Evolutionary conservation across 2,329 filamentous ascomycete genomes (phyloP).

Genomic region (Coniochaeta sp.): DNA sequence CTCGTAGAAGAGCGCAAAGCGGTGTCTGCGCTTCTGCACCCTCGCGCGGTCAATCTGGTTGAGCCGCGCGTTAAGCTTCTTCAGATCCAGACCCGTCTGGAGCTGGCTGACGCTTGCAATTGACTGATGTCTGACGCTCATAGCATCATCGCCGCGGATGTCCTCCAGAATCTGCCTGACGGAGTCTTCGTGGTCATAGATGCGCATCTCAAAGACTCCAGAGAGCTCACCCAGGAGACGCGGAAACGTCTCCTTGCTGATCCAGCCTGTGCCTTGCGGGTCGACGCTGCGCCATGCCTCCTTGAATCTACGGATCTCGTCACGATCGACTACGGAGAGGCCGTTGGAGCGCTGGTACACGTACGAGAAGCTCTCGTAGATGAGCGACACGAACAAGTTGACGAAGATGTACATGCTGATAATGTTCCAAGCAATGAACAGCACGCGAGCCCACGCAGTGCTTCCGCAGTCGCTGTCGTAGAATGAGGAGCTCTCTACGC

Average conservation of each 20-base stretch:
- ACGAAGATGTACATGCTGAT: slow-evolving; percentile 99
- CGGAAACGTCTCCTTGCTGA: slow-evolving; percentile 83
- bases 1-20: slow-evolving; percentile 93
- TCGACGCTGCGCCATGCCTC: slow-evolving; percentile 97
- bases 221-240: slow-evolving; percentile 85
- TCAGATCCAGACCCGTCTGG: slow-evolving; percentile 59
- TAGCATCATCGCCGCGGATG: slow-evolving; percentile 54
- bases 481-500: slow-evolving; percentile 64
- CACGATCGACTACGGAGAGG: slow-evolving; percentile 81
- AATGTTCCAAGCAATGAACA: slow-evolving; percentile 98
- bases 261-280: slow-evolving; percentile 83
- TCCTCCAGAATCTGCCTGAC: slow-evolving; percentile 83
- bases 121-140: slow-evolving; percentile 45
- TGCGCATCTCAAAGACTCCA: slow-evolving; percentile 93
- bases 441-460: slow-evolving; percentile 72
- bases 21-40: slow-evolving; percentile 66
- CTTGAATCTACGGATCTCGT: slow-evolving; percentile 95
- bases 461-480: slow-evolving; percentile 91
- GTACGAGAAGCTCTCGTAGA: slow-evolving; percentile 99
- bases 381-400: slow-evolving; percentile 94
- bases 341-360: slow-evolving; percentile 95
- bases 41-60: slow-evolving; percentile 64
- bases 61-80: slow-evolving; percentile 67
- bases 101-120: slow-evolving; percentile 43
- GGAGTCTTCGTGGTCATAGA: slow-evolving; percentile 87